Evolutionary conservation across 2,329 filamentous ascomycete genomes (phyloP).

Genomic region (Trichoderma sp.): DNA sequence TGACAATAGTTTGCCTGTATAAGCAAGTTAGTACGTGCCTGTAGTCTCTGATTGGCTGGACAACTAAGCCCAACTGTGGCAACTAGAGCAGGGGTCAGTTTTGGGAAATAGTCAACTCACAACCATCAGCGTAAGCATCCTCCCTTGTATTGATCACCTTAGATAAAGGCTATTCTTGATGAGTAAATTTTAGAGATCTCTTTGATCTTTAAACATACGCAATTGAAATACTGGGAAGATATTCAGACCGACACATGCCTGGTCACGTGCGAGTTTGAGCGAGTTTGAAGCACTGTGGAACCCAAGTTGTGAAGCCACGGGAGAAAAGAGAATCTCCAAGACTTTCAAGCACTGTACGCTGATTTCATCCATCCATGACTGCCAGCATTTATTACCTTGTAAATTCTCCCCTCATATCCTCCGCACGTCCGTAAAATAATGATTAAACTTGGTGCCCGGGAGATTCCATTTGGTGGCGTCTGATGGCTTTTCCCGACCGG

Average conservation of each 20-base stretch:
- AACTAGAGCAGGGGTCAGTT: constrained; percentile 8
- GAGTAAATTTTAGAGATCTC: not conserved
- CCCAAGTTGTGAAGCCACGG: not conserved
- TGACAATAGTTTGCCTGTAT: not conserved
- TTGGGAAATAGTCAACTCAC: not conserved
- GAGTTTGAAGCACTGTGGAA: not conserved
- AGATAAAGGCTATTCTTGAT: too few relatives aligned
- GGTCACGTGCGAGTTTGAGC: not conserved
- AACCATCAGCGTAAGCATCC: not conserved
- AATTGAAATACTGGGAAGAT: not conserved
- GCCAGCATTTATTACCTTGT: not conserved
- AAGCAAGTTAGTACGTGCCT: not conserved
- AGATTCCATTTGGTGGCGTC: constrained; percentile 5
- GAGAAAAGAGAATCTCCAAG: not conserved
- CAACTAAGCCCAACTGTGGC: not conserved
- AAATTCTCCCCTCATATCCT: not conserved
- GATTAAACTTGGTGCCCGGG: not conserved
- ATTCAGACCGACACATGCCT: not conserved
- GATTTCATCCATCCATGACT: not conserved
- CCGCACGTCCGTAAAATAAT: not conserved
- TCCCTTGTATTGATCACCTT: not conserved
- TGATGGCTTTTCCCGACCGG: constrained; percentile 7
- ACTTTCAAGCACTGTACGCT: not conserved
- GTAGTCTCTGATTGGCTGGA: constrained; percentile 14
- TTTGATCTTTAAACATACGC: not conserved